phyloP scores from a whole-genome alignment of 176 grass and related monocot genomes.

The Ensete glaucum region DNA sequence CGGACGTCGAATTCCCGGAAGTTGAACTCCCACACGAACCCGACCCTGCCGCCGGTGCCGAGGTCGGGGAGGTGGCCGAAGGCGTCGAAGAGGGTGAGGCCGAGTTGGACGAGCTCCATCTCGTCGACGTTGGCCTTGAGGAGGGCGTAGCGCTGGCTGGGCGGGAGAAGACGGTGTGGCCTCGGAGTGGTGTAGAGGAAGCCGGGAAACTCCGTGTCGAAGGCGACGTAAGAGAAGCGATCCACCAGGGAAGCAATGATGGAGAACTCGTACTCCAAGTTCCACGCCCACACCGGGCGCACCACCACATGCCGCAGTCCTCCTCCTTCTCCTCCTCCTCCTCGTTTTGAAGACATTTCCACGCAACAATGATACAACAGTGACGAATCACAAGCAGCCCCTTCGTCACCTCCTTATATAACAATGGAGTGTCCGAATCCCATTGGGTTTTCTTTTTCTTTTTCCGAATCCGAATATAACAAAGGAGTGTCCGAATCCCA shows the following conservation, averaged over 20 bases:
- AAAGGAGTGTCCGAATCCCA: too few species aligned
- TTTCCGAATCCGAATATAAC: too few species aligned
- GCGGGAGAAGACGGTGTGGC: not conserved
- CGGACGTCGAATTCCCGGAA: not conserved
- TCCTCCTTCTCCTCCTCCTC: too few species aligned
- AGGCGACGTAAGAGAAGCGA: not conserved
- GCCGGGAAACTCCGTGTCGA: conserved; percentile 16
- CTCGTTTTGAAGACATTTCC: too few species aligned
- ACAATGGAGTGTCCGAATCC: too few species aligned
- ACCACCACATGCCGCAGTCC: not conserved
- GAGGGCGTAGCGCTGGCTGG: not conserved
- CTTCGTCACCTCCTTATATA: too few species aligned
- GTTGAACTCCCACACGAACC: conserved; percentile 9
- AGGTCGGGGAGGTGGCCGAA: not conserved
- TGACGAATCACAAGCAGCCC: too few species aligned
- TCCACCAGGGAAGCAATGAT: not conserved
- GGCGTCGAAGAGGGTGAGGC: conserved; percentile 7
- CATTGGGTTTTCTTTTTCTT: too few species aligned
- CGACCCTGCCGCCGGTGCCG: not conserved
- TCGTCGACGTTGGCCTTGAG: conserved; percentile 8
- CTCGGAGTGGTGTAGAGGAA: not conserved
- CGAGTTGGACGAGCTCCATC: conserved; percentile 1
- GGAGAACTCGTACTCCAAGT: not conserved
- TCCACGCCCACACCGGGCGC: not conserved
- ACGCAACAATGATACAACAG: too few species aligned